Evolutionary conservation across 106 monocot genomes (phyloP).

Genomic region (Allium sativum): DNA sequence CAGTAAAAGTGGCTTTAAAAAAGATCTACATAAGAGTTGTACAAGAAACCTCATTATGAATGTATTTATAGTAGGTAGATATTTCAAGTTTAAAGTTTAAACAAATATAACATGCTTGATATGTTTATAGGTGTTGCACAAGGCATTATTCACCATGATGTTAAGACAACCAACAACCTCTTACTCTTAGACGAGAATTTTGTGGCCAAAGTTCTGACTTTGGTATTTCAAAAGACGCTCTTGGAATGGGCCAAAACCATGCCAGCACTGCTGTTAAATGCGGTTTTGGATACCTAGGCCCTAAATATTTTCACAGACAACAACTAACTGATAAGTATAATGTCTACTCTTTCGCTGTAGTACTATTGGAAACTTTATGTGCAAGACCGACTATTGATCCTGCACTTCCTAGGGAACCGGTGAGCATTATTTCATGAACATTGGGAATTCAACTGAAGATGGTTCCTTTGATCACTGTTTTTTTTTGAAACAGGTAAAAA

Average conservation of each 20-base stretch:
- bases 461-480: no score
- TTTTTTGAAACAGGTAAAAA: no score
- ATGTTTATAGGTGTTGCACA: neutral
- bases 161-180: constrained; percentile 75
- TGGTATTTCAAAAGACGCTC: constrained; percentile 36
- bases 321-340: constrained; percentile 39
- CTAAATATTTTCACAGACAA: constrained; percentile 19
- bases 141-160: constrained; percentile 71
- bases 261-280: constrained; percentile 37
- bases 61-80: no score
- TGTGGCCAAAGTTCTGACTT: constrained; percentile 56
- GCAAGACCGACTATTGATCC: constrained; percentile 19
- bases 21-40: no score
- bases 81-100: no score
- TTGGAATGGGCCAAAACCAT: constrained; percentile 35
- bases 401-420: constrained; percentile 8
- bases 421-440: no score
- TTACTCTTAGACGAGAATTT: constrained; percentile 50
- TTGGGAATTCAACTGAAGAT: no score
- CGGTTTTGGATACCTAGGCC: constrained; percentile 22
- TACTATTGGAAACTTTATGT: constrained; percentile 14
- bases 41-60: no score
- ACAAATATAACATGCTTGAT: no score
- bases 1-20: no score
- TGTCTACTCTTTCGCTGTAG: constrained; percentile 49